Percentiles rank a stretch among this genome's conserved stretches.
Evolutionary conservation across 1,284 basidiomycete genomes (phyloP).

Genomic region (Grifola frondosa): DNA sequence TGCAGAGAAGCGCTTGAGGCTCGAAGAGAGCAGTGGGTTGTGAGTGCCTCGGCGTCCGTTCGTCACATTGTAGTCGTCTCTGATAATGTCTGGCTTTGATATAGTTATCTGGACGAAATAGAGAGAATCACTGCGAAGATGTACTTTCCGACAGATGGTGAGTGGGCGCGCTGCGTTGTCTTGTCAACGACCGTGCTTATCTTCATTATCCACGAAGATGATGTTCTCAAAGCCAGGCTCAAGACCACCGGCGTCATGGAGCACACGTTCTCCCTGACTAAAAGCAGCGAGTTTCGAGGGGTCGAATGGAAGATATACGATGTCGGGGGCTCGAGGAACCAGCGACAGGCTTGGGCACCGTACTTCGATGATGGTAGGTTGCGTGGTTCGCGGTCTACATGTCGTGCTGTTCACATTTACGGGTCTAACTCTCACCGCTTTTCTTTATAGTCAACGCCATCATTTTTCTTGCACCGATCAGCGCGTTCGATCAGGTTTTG

Average conservation of each 20-base stretch:
- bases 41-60: slow-evolving; percentile 42
- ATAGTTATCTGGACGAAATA: slow-evolving; percentile 77
- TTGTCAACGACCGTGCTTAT: not conserved
- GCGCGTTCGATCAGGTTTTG: slow-evolving; percentile 79
- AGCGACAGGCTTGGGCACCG: slow-evolving; percentile 79
- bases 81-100: slow-evolving; percentile 14
- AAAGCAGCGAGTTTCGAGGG: slow-evolving; percentile 53
- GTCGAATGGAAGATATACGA: slow-evolving; percentile 79
- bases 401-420: not conserved
- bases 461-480: slow-evolving; percentile 82
- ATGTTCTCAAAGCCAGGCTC: slow-evolving; percentile 70
- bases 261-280: slow-evolving; percentile 63
- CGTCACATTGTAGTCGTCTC: slow-evolving; percentile 10
- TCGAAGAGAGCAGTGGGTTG: slow-evolving; percentile 84
- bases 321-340: slow-evolving; percentile 74
- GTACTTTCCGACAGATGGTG: slow-evolving; percentile 78
- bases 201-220: slow-evolving; percentile 47
- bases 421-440: slow-evolving; percentile 1
- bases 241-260: slow-evolving; percentile 80
- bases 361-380: slow-evolving; percentile 76
- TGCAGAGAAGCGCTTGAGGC: slow-evolving; percentile 58
- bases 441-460: slow-evolving; percentile 68
- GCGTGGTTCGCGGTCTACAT: too few relatives aligned
- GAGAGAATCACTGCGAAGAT: slow-evolving; percentile 73
- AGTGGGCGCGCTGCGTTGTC: too few relatives aligned